Conservation (phyloP, 2,329 filamentous ascomycete genomes). For the Colletotrichum sp. region DNA sequence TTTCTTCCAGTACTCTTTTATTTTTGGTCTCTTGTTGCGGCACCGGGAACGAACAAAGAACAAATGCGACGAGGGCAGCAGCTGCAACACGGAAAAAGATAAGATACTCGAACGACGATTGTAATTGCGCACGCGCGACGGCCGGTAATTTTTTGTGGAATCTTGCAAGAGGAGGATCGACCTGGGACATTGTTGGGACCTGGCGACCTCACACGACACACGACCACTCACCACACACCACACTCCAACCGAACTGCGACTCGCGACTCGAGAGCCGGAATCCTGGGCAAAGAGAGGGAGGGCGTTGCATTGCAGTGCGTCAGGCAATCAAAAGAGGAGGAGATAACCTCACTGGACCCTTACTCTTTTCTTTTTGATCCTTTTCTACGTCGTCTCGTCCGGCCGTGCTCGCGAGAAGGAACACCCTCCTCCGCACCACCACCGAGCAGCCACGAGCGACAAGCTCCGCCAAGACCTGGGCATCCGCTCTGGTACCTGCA, state of each 20-base stretch:
- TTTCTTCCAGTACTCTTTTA: not conserved
- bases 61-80: not conserved
- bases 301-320: not conserved
- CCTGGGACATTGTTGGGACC: not conserved
- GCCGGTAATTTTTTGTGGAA: not conserved
- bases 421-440: not conserved
- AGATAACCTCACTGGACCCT: not conserved
- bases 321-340: not conserved
- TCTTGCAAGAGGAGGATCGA: conserved; percentile 16
- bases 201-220: not conserved
- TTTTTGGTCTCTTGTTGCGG: not conserved
- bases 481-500: conserved; percentile 17
- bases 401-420: not conserved
- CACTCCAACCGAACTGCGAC: not conserved
- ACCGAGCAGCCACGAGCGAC: conserved; percentile 1
- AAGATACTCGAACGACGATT: not conserved
- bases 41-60: not conserved
- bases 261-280: not conserved
- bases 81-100: not conserved
- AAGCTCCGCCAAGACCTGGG: conserved; percentile 14
- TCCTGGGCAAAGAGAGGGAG: not conserved
- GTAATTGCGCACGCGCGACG: not conserved
- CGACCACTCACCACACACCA: not conserved
- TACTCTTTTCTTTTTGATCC: not conserved
- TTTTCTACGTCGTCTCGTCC: not conserved